Evolutionary conservation across 352 stramenopile genomes (phyloP).

Genomic region (Globisporangium alternatum): DNA sequence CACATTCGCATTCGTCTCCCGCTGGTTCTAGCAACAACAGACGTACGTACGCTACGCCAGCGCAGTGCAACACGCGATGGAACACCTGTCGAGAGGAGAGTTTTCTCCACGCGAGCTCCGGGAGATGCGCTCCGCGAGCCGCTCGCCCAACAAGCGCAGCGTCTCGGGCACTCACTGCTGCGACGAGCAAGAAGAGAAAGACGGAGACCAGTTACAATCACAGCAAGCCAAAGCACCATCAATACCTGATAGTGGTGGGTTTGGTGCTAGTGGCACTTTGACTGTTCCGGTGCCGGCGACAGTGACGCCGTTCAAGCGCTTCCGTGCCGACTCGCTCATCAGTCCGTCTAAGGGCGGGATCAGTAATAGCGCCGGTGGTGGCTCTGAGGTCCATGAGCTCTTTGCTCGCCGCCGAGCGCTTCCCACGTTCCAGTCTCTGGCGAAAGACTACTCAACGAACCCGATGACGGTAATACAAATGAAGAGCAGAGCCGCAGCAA

Average conservation of each 20-base stretch:
- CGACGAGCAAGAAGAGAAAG: constrained; percentile 3
- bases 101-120: constrained; percentile 6
- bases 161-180: not conserved
- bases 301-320: constrained; percentile 17
- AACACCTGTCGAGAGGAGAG: not conserved
- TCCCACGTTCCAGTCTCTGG: constrained; percentile 10
- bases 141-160: constrained; percentile 18
- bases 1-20: not conserved
- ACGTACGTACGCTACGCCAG: not conserved
- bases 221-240: not conserved
- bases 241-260: not conserved
- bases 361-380: not conserved
- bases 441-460: constrained; percentile 1
- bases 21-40: not conserved
- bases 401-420: constrained; percentile 3
- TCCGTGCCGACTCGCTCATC: constrained; percentile 13
- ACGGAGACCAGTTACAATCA: not conserved
- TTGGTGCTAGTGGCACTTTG: not conserved
- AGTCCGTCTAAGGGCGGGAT: constrained; percentile 9
- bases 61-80: not conserved
- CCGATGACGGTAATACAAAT: not conserved
- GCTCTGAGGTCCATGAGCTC: not conserved
- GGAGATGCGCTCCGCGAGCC: constrained; percentile 13
- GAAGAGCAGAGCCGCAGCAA: constrained; percentile 1
- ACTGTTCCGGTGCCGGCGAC: not conserved